Base-by-base conservation (phyloP, 202 grass and related monocot genomes). In the Alloteropsis angusta region DNA sequence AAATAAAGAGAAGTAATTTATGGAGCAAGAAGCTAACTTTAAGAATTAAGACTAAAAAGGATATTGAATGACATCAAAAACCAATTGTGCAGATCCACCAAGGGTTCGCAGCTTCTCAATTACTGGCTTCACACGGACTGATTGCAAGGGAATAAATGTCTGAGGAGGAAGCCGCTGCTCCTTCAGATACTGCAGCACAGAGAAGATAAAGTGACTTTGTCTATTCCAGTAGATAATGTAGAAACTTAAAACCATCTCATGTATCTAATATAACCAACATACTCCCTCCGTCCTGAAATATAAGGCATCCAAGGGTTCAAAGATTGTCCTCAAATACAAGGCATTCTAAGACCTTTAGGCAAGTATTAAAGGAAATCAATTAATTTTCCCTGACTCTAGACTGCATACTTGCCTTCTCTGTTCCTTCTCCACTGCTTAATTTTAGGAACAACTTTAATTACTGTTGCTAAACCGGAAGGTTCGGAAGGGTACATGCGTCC, bases 11-110 rank as follows among this genome's bases (percentile, higher is more conserved):
- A 14, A 54, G 66, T 23, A 54, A 22, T 15, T 17, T 25, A 52
- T 60, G 23, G 14, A 43, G 18, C 37, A 60, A 36, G 56, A 45
- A 44, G 15, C 42, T 70, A 74, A 65, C 53, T 76, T 34, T 48
- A 42, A 79, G 61, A 74, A 72, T 34, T 48, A 42, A 79, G 61
- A 74, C 11, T 52, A 53, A 66, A 39, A 84, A 97, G 95, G 95
- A 98, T 98, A 98, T 98, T 98, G 95, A 72, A 98, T 94, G 57
- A 98, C 89, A 82, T 98, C 95, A 85, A 98, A 98, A 76, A 98
- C 86, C 65, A 98, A 79, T 43, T 93, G 91, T 26, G 91, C 91
- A 83, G 91, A 90, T 68, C 95, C 87, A 18, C 95, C 91, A 75
- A 98, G 90, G 71, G 89, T 88, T 72, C 95, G 91, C 46, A 98